Base-by-base conservation (phyloP, 371 early-diverging fungal species). In the Capillidium heterosporum region DNA sequence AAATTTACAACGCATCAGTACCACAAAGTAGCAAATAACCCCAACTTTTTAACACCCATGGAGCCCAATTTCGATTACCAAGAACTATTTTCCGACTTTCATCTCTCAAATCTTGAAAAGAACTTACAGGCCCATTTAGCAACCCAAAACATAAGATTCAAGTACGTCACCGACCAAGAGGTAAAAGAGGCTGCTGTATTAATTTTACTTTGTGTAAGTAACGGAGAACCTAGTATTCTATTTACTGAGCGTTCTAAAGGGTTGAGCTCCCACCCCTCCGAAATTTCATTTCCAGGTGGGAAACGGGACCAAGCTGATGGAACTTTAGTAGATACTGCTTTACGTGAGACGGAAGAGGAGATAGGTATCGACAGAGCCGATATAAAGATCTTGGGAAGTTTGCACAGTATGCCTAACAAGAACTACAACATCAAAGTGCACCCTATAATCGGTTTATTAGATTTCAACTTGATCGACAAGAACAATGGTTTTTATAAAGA, bases 341-440 rank as follows among this genome's bases (percentile, higher is more conserved):
- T 91, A 41, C 72, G 94, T 27, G 94, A 91, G 60, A 84, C 89
- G 10, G 44, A 65, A 17, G 92, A 94, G 64, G 94, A 94, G 61
- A 70, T 91, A n/a, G 81, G 77, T 0, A 67, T 90, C 7, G 49
- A 59, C 0, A 57, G 74, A 0, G 57, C 57, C 0, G 49, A 65
- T 2, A 70, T 91, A 0, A 71, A 74, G 15, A 60, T 88, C 7
- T 62, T 93, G 8, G 91, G 91, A 0, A 60, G 63, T 43, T 72
- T 80, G 58, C 68, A 77, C 2, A 57, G 81, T 2, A 58, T 88
- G 48, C 87, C 89, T 3, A 80, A 82, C 63, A 67, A 74, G 51
- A 67, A 69, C 17, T 67, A 71, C 1, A 73, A 76, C 8, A 69
- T 87, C 31, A 67, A 76, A 21, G 85, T 91, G 1, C 77, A 85